These are phyloP conservation scores for Aspergillus sp. DNA, from an alignment of 2,329 filamentous ascomycete genomes.

Conservation along the genomic window DNA sequence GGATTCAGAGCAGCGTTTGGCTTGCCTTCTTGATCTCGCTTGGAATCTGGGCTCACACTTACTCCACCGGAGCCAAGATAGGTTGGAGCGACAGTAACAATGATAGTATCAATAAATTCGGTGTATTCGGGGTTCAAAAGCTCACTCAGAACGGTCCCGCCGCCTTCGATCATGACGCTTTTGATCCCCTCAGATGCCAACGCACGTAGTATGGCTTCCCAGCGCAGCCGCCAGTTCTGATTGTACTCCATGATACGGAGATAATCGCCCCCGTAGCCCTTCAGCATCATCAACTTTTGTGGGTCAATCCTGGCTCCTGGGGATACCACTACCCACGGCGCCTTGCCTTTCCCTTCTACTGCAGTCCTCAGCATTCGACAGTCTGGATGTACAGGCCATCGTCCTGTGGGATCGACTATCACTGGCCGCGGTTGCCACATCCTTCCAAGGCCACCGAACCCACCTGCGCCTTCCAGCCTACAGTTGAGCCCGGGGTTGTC, in stretches of 20 bases:
- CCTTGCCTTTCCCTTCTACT: constrained; percentile 65
- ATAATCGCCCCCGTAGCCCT: constrained; percentile 51
- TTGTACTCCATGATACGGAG: constrained; percentile 43
- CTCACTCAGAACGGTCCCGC: constrained; percentile 77
- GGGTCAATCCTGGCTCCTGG: constrained; percentile 48
- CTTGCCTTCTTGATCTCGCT: constrained; percentile 52
- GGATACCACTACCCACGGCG: constrained; percentile 70
- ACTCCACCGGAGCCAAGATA: constrained; percentile 88
- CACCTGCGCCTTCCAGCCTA: constrained; percentile 64
- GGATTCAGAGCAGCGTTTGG: constrained; percentile 66
- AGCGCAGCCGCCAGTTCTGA: constrained; percentile 56
- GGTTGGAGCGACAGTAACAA: constrained; percentile 85
- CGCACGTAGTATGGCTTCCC: constrained; percentile 64
- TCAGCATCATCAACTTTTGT: constrained; percentile 48
- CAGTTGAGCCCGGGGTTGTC: constrained; percentile 88
- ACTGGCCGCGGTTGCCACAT: constrained; percentile 75
- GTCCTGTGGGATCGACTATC: constrained; percentile 74
- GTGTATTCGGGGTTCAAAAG: constrained; percentile 66
- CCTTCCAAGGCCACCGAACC: constrained; percentile 56
- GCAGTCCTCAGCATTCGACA: constrained; percentile 69
- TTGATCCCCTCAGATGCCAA: constrained; percentile 62
- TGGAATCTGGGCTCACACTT: constrained; percentile 69
- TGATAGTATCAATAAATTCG: constrained; percentile 71
- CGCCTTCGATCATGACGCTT: constrained; percentile 92
- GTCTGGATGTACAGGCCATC: constrained; percentile 65